Percentiles rank a stretch among this genome's conserved stretches.
Conservation (phyloP, 192 early-diverging fungal genomes). For the Rhizophlyctis rosea region DNA sequence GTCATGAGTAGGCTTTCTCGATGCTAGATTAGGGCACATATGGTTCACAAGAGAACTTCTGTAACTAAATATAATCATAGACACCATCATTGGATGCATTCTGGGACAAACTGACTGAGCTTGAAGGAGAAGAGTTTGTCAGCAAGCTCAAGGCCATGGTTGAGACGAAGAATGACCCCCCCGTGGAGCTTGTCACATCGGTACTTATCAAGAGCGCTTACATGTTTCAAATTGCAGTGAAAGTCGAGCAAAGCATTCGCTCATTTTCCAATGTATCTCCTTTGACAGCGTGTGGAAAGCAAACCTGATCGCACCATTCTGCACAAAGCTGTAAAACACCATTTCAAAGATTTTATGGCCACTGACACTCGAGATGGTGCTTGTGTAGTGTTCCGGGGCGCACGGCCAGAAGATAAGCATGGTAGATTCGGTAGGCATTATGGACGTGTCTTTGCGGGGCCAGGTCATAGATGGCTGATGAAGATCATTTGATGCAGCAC, state of each 20-base stretch:
- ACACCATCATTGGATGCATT: not conserved
- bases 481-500: no score
- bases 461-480: no score
- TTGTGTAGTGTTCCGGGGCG: slow-evolving; percentile 32
- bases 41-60: not conserved
- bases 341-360: slow-evolving; percentile 48
- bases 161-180: slow-evolving; percentile 8
- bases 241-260: slow-evolving; percentile 10
- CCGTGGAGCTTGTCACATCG: slow-evolving; percentile 2
- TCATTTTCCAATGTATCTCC: slow-evolving; percentile 21
- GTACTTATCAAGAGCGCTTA: slow-evolving; percentile 15
- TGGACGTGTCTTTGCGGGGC: not conserved
- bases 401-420: slow-evolving; percentile 17
- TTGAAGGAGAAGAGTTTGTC: slow-evolving; percentile 23
- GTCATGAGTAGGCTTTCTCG: slow-evolving; percentile 15
- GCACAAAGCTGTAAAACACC: slow-evolving; percentile 49
- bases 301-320: slow-evolving; percentile 52
- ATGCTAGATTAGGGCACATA: slow-evolving; percentile 2
- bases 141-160: slow-evolving; percentile 9
- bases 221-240: slow-evolving; percentile 15
- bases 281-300: slow-evolving; percentile 42
- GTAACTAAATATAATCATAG: slow-evolving; percentile 3
- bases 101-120: slow-evolving; percentile 4
- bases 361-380: slow-evolving; percentile 44
- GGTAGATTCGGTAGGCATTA: not conserved